Evolutionary conservation across 2,329 filamentous ascomycete species (phyloP), one percentile per base, ranked within the genome.

Genomic region (Coniochaeta sp.): DNA sequence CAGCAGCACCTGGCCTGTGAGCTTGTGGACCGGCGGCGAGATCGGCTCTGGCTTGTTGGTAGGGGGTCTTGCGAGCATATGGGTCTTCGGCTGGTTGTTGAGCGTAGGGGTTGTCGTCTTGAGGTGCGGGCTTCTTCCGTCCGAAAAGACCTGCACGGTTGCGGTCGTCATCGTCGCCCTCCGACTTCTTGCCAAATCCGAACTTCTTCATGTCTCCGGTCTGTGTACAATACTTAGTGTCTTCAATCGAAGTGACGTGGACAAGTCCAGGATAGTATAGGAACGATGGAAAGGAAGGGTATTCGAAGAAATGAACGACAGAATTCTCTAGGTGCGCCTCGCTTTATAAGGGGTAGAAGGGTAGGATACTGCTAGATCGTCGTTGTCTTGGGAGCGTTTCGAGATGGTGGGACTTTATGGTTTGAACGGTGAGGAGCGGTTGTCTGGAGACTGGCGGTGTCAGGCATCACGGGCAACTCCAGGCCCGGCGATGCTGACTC

Each of bases 81-180:
- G 79, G 78, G 55, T 82, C 81, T 56, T 67, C 68, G 51, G 63
- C 64, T 6, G 65, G 66, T 50, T 75, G 70, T 63, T 80, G 74
- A 50, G 80, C 79, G 59, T 85, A 85, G 6, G 82, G 81, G 59
- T 84, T 83, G 31, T 75, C 73, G 48, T 60, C 53, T 31, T 56
- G 50, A 18, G 51, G 68, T 6, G 74, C 71, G 33, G 71, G 67
- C 62, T 77, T 80, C 70, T 79, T 81, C 57, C 72, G 70, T 57
- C 76, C 70, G 60, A 82, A 81, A 49, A 81, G 71, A 45, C 77
- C 75, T 57, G 69, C 68, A 52, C 76, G 73, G 57, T 67, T 75
- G 51, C 68, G 62, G 52, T 69, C 68, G 42, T 78, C 72, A 53
- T 77, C 77, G 27, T 63, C 66, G 50, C 77, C 77, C 50, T 75